Conservation (phyloP, 1,284 basidiomycete genomes). For the Cerioporus squamosus region DNA sequence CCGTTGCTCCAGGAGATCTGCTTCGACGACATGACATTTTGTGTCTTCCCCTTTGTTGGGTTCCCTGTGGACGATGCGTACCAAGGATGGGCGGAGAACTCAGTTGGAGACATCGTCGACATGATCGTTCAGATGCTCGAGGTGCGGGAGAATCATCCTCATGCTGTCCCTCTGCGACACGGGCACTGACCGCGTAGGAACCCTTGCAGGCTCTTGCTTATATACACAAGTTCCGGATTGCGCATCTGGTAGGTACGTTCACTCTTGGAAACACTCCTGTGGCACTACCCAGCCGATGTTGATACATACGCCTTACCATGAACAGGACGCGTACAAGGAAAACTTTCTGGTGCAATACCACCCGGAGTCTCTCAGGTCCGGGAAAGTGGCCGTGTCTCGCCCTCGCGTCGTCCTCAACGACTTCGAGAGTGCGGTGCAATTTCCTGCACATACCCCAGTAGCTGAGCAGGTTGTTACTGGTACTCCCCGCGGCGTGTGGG, state of each 20-base stretch:
- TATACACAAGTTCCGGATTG: constrained; percentile 1
- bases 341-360: constrained; percentile 20
- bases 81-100: constrained; percentile 28
- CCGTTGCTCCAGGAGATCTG: constrained; percentile 31
- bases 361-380: constrained; percentile 5
- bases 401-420: constrained; percentile 16
- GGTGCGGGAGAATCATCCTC: constrained; percentile 5
- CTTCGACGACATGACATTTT: constrained; percentile 34
- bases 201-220: not conserved
- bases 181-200: not conserved
- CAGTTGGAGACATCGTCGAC: constrained; percentile 35
- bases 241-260: not conserved
- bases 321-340: constrained; percentile 20
- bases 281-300: too few relatives aligned
- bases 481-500: too few relatives aligned
- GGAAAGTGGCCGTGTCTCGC: not conserved
- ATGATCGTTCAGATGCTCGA: constrained; percentile 37
- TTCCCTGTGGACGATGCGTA: constrained; percentile 10
- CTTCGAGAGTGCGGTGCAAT: constrained; percentile 11
- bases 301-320: too few relatives aligned
- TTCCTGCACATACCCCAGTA: constrained; percentile 7
- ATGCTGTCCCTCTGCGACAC: too few relatives aligned
- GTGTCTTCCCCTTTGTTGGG: constrained; percentile 35
- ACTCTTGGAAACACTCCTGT: too few relatives aligned
- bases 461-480: constrained; percentile 8